phyloP scores from a whole-genome alignment of 176 grass and related monocot genomes.

The Triticum urartu region DNA sequence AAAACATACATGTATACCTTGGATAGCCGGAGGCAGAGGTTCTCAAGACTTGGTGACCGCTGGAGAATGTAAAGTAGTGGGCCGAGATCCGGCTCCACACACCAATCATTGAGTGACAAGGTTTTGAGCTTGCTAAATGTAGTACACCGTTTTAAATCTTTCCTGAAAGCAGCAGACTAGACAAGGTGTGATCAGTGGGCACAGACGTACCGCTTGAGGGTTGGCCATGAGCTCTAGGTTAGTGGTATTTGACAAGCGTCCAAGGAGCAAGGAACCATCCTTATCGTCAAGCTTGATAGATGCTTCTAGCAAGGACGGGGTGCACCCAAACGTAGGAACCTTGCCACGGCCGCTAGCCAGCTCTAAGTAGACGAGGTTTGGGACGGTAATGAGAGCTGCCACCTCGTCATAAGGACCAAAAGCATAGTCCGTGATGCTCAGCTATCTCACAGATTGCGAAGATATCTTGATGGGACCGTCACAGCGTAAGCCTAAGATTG shows the following conservation, averaged over 20 bases:
- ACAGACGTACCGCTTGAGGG: not conserved
- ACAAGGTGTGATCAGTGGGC: not conserved
- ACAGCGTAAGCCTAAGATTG: too few relatives aligned
- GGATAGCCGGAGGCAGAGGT: not conserved
- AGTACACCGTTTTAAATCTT: not conserved
- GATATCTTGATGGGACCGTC: too few relatives aligned
- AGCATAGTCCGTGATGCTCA: not conserved
- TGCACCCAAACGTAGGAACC: not conserved
- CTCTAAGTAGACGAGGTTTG: not conserved
- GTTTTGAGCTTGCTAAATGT: not conserved
- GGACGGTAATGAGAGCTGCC: not conserved
- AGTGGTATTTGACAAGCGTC: not conserved
- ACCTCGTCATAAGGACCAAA: too few relatives aligned
- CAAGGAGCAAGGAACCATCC: not conserved
- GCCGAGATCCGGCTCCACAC: not conserved
- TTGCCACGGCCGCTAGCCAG: not conserved
- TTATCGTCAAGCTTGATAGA: not conserved
- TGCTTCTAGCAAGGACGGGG: not conserved
- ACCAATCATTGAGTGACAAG: not conserved
- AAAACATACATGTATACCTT: not conserved
- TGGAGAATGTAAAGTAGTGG: not conserved
- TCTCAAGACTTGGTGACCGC: not conserved
- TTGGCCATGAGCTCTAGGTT: not conserved
- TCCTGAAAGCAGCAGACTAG: not conserved
- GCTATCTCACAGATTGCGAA: not conserved